Evolutionary conservation across 768 basidiomycete genomes (phyloP).

Genomic region (Mycena galopus): DNA sequence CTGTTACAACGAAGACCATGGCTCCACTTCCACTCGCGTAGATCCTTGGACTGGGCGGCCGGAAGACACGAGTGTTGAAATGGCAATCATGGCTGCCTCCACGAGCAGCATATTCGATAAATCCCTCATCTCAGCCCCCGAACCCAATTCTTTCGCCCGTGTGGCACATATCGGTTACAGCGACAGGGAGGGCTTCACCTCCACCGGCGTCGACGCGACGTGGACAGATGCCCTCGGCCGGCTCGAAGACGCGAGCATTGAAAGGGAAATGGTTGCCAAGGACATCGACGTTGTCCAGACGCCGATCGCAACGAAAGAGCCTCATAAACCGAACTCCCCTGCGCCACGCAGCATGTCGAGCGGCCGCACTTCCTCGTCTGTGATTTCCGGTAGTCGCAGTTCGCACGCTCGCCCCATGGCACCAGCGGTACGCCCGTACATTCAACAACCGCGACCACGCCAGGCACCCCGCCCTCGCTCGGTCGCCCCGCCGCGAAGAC

Average conservation of each 20-base stretch:
- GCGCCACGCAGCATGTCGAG: no score
- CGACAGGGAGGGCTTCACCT: constrained; percentile 86
- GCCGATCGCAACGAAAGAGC: constrained; percentile 50
- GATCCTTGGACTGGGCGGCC: constrained; percentile 74
- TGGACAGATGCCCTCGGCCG: constrained; percentile 67
- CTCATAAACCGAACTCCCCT: constrained; percentile 35
- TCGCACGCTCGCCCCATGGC: not conserved
- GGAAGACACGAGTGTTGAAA: constrained; percentile 72
- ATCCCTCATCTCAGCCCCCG: constrained; percentile 89
- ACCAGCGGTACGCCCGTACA: not conserved
- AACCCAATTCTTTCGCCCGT: constrained; percentile 84
- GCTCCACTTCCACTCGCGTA: constrained; percentile 87
- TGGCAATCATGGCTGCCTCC: no score
- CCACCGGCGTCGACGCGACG: constrained; percentile 83
- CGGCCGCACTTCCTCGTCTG: not conserved
- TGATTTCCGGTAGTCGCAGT: not conserved
- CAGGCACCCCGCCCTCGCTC: not conserved
- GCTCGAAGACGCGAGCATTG: constrained; percentile 75
- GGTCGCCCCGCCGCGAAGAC: not conserved
- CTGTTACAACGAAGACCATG: constrained; percentile 90
- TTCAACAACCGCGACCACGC: not conserved
- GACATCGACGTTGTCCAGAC: constrained; percentile 91
- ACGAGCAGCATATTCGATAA: constrained; percentile 93
- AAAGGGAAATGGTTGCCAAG: constrained; percentile 74
- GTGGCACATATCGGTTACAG: constrained; percentile 97